Percentiles rank a stretch among this genome's conserved stretches.
phyloP scores from a whole-genome alignment of 305 asterid genomes.

The Fraxinus albicans region DNA sequence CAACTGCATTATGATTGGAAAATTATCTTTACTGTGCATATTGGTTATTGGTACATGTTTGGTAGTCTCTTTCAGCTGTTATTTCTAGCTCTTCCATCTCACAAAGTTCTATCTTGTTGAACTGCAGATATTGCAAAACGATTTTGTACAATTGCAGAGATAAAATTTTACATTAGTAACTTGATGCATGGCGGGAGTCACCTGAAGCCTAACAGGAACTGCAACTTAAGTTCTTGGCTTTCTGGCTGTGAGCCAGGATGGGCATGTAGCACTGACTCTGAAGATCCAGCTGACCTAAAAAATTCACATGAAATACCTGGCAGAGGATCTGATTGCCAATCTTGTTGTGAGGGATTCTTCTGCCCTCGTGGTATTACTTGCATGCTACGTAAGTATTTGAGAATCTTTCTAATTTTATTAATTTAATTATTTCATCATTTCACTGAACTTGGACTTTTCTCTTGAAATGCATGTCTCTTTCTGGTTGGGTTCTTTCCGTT shows the following conservation, averaged over 20 bases:
- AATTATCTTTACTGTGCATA: background rate
- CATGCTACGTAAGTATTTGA: constrained; percentile 82
- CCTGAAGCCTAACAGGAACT: constrained; percentile 64
- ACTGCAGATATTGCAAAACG: constrained; percentile 58
- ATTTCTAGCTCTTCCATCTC: constrained; percentile 1
- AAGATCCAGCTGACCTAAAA: constrained; percentile 37
- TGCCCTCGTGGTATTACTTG: constrained; percentile 88
- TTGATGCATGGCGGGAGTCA: constrained; percentile 36
- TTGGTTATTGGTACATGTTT: background rate
- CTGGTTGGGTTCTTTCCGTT: background rate
- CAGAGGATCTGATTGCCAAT: constrained; percentile 59
- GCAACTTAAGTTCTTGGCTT: constrained; percentile 70
- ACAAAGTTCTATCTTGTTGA: constrained; percentile 19
- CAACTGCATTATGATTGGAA: background rate
- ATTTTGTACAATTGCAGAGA: constrained; percentile 82
- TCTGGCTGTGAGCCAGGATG: constrained; percentile 96
- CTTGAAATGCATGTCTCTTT: background rate
- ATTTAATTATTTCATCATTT: background rate
- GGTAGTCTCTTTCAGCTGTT: constrained; percentile 1
- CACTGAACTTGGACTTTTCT: background rate
- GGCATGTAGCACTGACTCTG: constrained; percentile 62
- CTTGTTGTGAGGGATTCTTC: constrained; percentile 94
- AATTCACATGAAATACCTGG: constrained; percentile 47
- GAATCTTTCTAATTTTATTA: background rate
- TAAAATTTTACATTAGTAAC: constrained; percentile 53